Evolutionary conservation across 495 filamentous ascomycete species (phyloP).

Genomic region (Xylaria scruposa): DNA sequence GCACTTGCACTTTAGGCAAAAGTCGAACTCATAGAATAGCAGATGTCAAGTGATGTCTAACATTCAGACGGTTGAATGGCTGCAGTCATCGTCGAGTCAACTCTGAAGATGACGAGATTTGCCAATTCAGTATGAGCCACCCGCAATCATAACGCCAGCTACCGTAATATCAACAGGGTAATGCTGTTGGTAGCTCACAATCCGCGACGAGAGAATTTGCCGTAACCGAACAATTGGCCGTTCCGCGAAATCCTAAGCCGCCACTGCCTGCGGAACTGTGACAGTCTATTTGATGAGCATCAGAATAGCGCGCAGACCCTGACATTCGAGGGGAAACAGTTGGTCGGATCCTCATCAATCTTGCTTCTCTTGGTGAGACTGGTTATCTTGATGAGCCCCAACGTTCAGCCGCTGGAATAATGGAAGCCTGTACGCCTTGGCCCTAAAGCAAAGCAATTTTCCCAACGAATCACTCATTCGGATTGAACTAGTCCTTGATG

Average conservation of each 20-base stretch:
- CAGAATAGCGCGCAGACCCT: neutral
- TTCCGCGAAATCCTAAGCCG: neutral
- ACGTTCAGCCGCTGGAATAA: neutral
- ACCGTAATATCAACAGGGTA: neutral
- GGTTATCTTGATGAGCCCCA: neutral
- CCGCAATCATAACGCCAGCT: neutral
- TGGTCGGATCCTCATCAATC: neutral
- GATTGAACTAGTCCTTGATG: neutral
- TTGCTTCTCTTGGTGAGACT: neutral
- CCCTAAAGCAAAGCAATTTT: neutral
- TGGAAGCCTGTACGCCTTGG: neutral
- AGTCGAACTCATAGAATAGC: neutral
- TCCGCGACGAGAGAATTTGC: neutral
- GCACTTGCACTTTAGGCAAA: neutral
- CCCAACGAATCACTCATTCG: neutral
- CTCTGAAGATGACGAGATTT: neutral
- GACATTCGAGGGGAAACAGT: neutral
- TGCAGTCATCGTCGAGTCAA: neutral
- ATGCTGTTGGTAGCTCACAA: neutral
- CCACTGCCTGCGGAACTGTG: neutral
- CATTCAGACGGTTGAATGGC: neutral
- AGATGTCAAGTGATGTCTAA: conserved; percentile 5
- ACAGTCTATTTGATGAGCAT: neutral
- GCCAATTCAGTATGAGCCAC: neutral
- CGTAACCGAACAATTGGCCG: neutral